Evolutionary conservation across 192 early-diverging fungal genomes (phyloP).

Genomic region (Linnemannia exigua): DNA sequence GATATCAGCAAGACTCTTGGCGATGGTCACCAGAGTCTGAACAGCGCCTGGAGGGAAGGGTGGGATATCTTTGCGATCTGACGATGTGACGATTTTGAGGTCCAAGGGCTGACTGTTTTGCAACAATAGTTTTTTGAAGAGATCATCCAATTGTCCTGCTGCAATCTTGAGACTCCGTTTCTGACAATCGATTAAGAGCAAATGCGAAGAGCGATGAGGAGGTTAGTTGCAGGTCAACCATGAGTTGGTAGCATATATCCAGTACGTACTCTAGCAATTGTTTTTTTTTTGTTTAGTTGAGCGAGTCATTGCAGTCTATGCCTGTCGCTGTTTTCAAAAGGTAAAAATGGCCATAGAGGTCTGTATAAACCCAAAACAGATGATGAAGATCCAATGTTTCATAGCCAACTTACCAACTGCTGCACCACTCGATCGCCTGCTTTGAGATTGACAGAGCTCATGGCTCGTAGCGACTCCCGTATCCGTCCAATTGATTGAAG

Average conservation of each 20-base stretch:
- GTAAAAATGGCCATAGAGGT: neutral
- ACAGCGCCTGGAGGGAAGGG: constrained; percentile 30
- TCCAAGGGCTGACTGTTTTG: constrained; percentile 41
- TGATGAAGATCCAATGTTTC: neutral
- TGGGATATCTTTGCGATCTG: constrained; percentile 60
- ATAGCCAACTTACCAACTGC: constrained; percentile 30
- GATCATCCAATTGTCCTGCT: constrained; percentile 34
- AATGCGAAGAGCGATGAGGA: neutral
- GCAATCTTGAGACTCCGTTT: constrained; percentile 53
- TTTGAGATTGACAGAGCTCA: constrained; percentile 54
- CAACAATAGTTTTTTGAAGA: constrained; percentile 26
- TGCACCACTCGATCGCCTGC: constrained; percentile 49
- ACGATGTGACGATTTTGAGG: constrained; percentile 49
- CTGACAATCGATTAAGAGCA: constrained; percentile 9
- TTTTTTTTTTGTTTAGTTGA: neutral
- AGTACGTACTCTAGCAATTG: neutral
- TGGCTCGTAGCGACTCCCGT: constrained; percentile 44
- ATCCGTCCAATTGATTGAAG: constrained; percentile 51
- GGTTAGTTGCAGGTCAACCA: neutral
- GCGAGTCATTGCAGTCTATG: neutral
- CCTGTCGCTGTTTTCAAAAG: neutral
- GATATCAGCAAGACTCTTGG: constrained; percentile 64
- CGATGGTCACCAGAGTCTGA: constrained; percentile 53
- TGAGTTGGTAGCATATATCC: neutral
- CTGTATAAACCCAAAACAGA: neutral